Evolutionary conservation across 225 moss, liverwort and hornwort species (phyloP).

Genomic region (Rhytidiadelphus loreus): DNA sequence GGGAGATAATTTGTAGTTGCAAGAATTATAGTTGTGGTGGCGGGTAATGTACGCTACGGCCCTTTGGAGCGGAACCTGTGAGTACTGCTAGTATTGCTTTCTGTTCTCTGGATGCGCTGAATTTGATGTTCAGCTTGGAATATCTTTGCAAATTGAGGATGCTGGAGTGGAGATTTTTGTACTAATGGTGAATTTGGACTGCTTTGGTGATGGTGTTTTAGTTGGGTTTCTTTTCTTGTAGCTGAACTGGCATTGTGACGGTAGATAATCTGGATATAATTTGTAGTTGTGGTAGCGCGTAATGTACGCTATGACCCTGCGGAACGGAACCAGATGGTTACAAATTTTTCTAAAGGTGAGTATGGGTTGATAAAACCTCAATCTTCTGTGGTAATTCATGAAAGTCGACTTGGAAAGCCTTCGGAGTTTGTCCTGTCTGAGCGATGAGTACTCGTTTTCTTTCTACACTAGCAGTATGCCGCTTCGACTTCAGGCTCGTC

Average conservation of each 20-base stretch:
- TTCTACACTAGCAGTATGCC: constrained; percentile 33
- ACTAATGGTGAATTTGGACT: neutral
- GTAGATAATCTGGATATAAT: neutral
- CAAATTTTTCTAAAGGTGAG: neutral
- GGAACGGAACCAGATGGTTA: neutral
- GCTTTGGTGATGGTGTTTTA: neutral
- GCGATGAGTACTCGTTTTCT: constrained; percentile 18
- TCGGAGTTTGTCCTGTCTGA: constrained; percentile 8
- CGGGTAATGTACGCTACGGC: constrained; percentile 39
- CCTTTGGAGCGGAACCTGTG: constrained; percentile 47
- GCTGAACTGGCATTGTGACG: neutral
- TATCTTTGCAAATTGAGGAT: neutral
- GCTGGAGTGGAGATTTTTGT: neutral
- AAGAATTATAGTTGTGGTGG: neutral
- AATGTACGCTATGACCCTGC: neutral
- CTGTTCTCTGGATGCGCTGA: neutral
- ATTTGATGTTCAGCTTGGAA: neutral
- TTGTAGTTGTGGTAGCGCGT: neutral
- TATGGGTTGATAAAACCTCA: constrained; percentile 2
- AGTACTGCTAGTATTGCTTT: constrained; percentile 25
- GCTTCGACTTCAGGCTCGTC: constrained; percentile 37
- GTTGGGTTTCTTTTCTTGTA: neutral
- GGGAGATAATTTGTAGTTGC: neutral
- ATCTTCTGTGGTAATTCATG: constrained; percentile 52
- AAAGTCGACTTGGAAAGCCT: constrained; percentile 48